A percentile compares a stretch with the other conserved stretches of the same genome.
phyloP scores from a whole-genome alignment of 805 yeast species.

The Metschnikowia peoriensis region DNA sequence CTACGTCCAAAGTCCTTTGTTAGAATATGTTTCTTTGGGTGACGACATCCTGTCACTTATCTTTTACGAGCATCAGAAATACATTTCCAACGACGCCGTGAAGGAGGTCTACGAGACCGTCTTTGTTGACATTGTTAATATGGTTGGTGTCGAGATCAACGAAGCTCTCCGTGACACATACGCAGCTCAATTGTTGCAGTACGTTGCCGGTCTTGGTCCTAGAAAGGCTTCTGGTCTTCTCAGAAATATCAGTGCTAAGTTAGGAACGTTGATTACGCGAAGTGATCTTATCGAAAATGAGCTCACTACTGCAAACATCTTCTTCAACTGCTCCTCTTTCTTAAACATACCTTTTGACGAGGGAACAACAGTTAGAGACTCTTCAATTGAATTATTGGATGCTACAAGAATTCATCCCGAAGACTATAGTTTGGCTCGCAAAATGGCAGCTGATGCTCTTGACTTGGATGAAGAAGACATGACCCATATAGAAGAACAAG shows the following conservation, averaged over 20 bases:
- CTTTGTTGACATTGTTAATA: conserved; percentile 84
- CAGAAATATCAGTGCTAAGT: conserved; percentile 66
- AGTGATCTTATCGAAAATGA: conserved; percentile 82
- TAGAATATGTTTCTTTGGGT: conserved; percentile 81
- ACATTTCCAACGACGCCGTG: conserved; percentile 63
- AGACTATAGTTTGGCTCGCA: conserved; percentile 92
- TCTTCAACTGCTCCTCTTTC: conserved; percentile 91
- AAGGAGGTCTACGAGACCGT: conserved; percentile 70
- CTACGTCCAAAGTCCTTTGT: conserved; percentile 87
- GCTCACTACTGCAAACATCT: conserved; percentile 74
- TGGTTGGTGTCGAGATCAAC: conserved; percentile 92
- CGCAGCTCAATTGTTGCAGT: conserved; percentile 68
- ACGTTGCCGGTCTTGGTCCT: conserved; percentile 90
- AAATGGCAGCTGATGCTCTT: conserved; percentile 97
- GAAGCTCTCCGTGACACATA: conserved; percentile 79
- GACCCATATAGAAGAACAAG: conserved; percentile 74
- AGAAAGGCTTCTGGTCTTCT: conserved; percentile 88
- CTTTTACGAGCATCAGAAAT: conserved; percentile 70
- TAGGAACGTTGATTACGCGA: conserved; percentile 61
- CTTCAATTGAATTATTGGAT: conserved; percentile 80
- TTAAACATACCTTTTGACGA: conserved; percentile 72
- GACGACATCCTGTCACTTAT: conserved; percentile 68
- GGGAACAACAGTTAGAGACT: conserved; percentile 50
- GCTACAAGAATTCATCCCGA: conserved; percentile 97
- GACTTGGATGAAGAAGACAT: conserved; percentile 94